Conservation (phyloP, 192 early-diverging fungal species). For the Umbelopsis vinacea region DNA sequence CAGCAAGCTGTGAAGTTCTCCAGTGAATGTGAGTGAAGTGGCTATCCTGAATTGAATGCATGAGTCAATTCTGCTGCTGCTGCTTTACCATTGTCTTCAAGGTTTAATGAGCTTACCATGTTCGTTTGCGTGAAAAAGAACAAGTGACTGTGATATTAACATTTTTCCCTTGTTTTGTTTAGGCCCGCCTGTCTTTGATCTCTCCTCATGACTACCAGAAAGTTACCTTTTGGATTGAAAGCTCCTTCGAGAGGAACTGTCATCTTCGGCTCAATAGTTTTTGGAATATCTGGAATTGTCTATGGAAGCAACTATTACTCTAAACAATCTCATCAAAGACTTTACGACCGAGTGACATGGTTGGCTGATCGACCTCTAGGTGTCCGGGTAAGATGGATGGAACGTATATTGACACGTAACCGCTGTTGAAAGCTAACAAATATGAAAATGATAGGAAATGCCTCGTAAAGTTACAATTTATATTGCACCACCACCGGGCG, state of each 20-base stretch:
- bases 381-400: constrained; percentile 33
- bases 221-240: constrained; percentile 43
- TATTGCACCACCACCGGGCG: constrained; percentile 48
- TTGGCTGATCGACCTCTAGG: constrained; percentile 46
- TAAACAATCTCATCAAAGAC: constrained; percentile 31
- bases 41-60: constrained; percentile 2
- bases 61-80: neutral
- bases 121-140: neutral
- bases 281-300: constrained; percentile 33
- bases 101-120: too few species aligned
- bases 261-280: constrained; percentile 39
- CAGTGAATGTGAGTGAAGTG: constrained; percentile 22
- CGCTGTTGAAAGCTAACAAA: too few species aligned
- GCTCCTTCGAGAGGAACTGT: constrained; percentile 40
- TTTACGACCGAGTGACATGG: constrained; percentile 34
- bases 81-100: too few species aligned
- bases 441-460: constrained; percentile 24
- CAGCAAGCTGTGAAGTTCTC: neutral
- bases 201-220: constrained; percentile 1
- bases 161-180: constrained; percentile 4
- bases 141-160: constrained; percentile 5
- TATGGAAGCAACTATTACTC: constrained; percentile 39
- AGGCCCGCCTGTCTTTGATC: neutral
- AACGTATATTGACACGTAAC: too few species aligned
- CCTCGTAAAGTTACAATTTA: constrained; percentile 51